Evolutionary conservation across 768 basidiomycete genomes (phyloP).

Genomic region (Panaeolus papilionaceus): DNA sequence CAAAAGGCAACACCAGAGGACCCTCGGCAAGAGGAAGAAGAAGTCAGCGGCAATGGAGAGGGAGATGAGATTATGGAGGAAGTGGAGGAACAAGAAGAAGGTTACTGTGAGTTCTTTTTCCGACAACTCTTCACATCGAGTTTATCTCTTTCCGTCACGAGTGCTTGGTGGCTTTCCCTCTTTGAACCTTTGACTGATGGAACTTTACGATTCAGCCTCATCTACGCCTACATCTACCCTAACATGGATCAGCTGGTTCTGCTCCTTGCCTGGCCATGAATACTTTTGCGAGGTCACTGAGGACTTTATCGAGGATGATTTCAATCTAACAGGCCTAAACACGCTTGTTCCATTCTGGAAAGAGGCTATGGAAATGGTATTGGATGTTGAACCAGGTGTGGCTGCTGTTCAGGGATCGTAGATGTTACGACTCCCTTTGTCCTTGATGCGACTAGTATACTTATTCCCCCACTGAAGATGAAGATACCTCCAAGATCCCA

Average conservation of each 20-base stretch:
- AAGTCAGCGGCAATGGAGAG: slow-evolving; percentile 59
- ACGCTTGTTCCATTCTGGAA: slow-evolving; percentile 99
- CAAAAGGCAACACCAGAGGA: slow-evolving; percentile 47
- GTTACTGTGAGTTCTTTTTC: slow-evolving; percentile 71
- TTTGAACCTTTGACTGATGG: slow-evolving; percentile 22
- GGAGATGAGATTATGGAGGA: slow-evolving; percentile 87
- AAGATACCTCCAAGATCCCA: slow-evolving; percentile 95
- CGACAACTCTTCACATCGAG: slow-evolving; percentile 19
- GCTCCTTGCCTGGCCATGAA: slow-evolving; percentile 93
- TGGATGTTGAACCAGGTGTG: slow-evolving; percentile 98
- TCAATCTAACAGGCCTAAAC: slow-evolving; percentile 97
- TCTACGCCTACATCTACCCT: slow-evolving; percentile 91
- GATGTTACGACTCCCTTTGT: neutral
- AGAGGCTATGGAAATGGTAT: slow-evolving; percentile 99
- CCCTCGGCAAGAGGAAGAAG: slow-evolving; percentile 68
- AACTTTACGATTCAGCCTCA: slow-evolving; percentile 61
- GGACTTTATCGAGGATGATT: slow-evolving; percentile 99
- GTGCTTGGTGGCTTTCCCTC: slow-evolving; percentile 16
- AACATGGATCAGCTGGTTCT: slow-evolving; percentile 98
- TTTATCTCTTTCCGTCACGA: slow-evolving; percentile 19
- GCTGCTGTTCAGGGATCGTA: slow-evolving; percentile 20
- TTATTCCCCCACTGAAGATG: slow-evolving; percentile 57
- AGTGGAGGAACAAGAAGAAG: slow-evolving; percentile 75
- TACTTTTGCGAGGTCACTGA: slow-evolving; percentile 98
- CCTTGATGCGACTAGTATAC: neutral